Conservation (phyloP, 139 green algal species). For the Deuterostichococcus epilithicus region DNA sequence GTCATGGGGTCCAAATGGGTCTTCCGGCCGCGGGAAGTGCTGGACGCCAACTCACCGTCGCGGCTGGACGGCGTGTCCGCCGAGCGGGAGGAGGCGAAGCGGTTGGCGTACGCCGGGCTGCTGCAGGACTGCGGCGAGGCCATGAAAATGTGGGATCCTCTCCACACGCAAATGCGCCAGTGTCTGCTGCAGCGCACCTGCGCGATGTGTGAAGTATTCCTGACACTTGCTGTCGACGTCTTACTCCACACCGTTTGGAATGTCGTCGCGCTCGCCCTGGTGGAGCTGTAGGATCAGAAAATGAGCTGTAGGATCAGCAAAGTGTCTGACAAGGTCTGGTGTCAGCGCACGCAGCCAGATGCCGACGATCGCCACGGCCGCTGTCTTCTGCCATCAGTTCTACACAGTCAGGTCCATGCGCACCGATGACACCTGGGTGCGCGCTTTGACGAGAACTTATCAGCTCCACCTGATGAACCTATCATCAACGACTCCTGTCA, state of each 20-base stretch:
- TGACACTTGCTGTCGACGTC: too few relatives aligned
- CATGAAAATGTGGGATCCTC: background rate
- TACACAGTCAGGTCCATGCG: conserved; percentile 59
- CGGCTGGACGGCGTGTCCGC: background rate
- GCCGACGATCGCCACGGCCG: conserved; percentile 35
- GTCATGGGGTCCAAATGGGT: background rate
- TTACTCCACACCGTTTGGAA: too few relatives aligned
- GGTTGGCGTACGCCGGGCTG: background rate
- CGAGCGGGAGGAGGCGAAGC: background rate
- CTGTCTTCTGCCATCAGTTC: conserved; percentile 64
- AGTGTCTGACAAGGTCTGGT: too few relatives aligned
- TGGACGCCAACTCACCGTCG: background rate
- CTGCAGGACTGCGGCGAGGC: background rate
- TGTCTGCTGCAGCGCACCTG: too few relatives aligned
- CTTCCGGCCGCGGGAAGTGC: background rate
- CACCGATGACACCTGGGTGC: conserved; percentile 64
- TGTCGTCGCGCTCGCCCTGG: too few relatives aligned
- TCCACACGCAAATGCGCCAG: too few relatives aligned
- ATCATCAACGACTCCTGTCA: too few relatives aligned
- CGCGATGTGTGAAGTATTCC: too few relatives aligned
- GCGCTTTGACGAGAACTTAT: background rate
- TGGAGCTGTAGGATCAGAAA: too few relatives aligned
- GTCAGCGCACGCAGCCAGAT: conserved; percentile 25
- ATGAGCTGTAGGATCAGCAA: too few relatives aligned
- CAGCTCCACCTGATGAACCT: too few relatives aligned